Percentiles rank a stretch among this genome's conserved stretches.
These are phyloP conservation scores for Quercus cerris DNA, from an alignment of 306 rosid genomes.

Conservation along the genomic window DNA sequence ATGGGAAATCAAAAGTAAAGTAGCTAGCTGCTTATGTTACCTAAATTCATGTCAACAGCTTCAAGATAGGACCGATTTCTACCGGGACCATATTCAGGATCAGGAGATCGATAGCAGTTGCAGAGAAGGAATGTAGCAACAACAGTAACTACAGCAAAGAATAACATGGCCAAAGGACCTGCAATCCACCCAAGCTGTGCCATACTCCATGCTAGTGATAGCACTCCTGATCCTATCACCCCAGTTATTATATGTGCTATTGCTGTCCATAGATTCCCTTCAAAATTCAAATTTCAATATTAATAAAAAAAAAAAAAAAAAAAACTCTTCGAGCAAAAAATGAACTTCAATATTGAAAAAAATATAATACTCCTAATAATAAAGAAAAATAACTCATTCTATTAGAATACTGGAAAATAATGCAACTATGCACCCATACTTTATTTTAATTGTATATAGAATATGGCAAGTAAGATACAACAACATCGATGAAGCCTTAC, in stretches of 20 bases:
- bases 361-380: no score
- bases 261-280: conserved; percentile 62
- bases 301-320: no score
- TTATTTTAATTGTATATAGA: no score
- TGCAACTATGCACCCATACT: no score
- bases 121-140: conserved; percentile 44
- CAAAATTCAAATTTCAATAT: no score
- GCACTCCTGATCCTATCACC: conserved; percentile 62
- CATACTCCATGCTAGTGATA: conserved; percentile 56
- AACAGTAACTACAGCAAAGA: conserved; percentile 43
- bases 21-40: conserved; percentile 6
- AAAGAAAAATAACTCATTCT: no score
- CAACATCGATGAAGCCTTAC: no score
- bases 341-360: no score
- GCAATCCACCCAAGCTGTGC: conserved; percentile 65
- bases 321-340: no score
- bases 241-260: conserved; percentile 62
- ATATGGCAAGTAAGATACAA: no score
- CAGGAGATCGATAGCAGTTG: conserved; percentile 48
- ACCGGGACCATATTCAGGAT: conserved; percentile 47
- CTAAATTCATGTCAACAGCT: conserved; percentile 42
- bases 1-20: background rate
- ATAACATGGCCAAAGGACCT: conserved; percentile 40
- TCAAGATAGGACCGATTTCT: conserved; percentile 44
- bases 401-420: no score